Evolutionary conservation across 257 asterid genomes (phyloP), one percentile per base, ranked within the genome.

Genomic region (Plantago major): DNA sequence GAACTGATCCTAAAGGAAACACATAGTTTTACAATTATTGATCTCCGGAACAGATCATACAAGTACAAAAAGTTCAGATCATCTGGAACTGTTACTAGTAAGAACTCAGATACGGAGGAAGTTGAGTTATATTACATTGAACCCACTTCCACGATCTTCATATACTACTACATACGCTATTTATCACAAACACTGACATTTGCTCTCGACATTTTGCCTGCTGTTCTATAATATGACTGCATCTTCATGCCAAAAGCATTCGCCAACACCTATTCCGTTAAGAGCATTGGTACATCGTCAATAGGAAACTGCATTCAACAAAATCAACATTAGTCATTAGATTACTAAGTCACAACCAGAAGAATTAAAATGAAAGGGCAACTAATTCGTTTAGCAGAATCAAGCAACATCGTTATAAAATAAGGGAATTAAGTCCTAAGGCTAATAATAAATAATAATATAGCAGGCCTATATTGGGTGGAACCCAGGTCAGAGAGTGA

Each of bases 271-370:
- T 84, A 84, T 67, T 80, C 86, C 2, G 86, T 75, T 28, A 72
- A 28, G 42, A 80, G 85, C 83, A 87, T 63, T 0, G 77, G 81
- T 67, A 79, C 73, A 28, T 82, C 84, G 64, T 78, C 76, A 17
- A 67, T 58, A 2, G 79, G 71, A 56, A 66, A 56, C 42, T 80
- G 79, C 62, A 53, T 58, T 12, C 22, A 43, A 53, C 10, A 0
- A 43, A 46, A 42, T 12, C 30, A 28, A 55, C 40, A 33, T 18
- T n/a, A 28, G n/a, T n/a, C 54, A 16, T 60, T 43, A 55, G 53
- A 16, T 60, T 43, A 55, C 42, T 37, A 18, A 4, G 17, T 1
- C 14, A 15, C 42, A 15, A 16, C 14, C 9, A 58, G 17, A 11
- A 3, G 18, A 58, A 19, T 43, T 28, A 10, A 0, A 38, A n/a